phyloP scores from a whole-genome alignment of 306 rosid species.

The Vigna angularis region DNA sequence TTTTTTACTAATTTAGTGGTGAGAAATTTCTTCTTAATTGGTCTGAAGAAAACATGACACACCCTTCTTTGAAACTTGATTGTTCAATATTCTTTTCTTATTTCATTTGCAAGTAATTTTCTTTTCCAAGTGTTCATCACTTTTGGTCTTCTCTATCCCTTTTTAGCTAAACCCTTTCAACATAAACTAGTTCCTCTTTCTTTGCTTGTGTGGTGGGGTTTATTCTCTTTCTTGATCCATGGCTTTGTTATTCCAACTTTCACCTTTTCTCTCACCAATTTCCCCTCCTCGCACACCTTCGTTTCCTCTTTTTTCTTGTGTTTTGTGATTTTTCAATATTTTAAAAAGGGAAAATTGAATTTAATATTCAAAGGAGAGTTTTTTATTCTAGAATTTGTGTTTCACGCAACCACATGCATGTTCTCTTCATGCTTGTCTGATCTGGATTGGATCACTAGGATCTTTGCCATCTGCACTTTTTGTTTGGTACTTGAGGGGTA shows the following conservation, averaged over 20 bases:
- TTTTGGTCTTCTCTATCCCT: conserved; percentile 46
- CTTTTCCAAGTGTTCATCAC: conserved; percentile 31
- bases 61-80: conserved; percentile 23
- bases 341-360: not conserved
- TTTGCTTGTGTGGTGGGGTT: conserved; percentile 76
- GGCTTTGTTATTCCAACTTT: conserved; percentile 51
- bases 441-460: conserved; percentile 97
- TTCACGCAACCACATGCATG: conserved; percentile 80
- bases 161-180: conserved; percentile 53
- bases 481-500: conserved; percentile 58
- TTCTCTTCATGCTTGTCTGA: conserved; percentile 81
- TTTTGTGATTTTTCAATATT: not conserved
- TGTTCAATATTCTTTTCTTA: conserved; percentile 36
- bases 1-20: not conserved
- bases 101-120: conserved; percentile 15
- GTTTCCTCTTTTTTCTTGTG: conserved; percentile 28
- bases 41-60: conserved; percentile 1
- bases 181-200: conserved; percentile 43
- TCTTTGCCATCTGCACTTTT: conserved; percentile 66
- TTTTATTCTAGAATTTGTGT: conserved; percentile 49
- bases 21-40: not conserved
- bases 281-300: conserved; percentile 27
- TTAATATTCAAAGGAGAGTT: not conserved
- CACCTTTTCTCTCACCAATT: conserved; percentile 40
- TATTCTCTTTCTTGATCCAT: conserved; percentile 57